Evolutionary conservation across 768 basidiomycete species (phyloP).

Genomic region (Fibroporia radiculosa): DNA sequence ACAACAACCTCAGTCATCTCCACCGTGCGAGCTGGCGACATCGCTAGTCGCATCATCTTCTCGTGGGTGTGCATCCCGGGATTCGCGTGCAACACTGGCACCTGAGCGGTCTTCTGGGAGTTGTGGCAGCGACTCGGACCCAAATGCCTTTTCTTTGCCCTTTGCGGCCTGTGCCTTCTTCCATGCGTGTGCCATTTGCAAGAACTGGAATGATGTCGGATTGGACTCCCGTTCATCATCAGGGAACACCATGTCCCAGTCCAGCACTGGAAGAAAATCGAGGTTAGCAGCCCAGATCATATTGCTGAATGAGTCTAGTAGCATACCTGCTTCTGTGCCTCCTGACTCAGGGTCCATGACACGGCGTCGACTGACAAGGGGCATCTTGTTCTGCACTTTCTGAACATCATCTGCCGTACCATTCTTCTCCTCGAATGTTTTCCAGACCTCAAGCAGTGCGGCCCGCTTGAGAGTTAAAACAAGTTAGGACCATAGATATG

Average conservation of each 20-base stretch:
- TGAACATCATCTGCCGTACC: constrained; percentile 67
- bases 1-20: too few species aligned
- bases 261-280: constrained; percentile 30
- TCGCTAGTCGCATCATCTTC: constrained; percentile 38
- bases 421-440: constrained; percentile 79
- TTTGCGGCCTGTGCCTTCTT: constrained; percentile 46
- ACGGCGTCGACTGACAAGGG: constrained; percentile 65
- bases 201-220: constrained; percentile 90
- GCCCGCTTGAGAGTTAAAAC: constrained; percentile 56
- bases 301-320: not conserved
- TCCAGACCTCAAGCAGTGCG: constrained; percentile 91
- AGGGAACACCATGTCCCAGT: constrained; percentile 92
- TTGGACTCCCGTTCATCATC: constrained; percentile 95
- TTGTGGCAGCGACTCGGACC: constrained; percentile 1
- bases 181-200: constrained; percentile 95
- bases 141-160: constrained; percentile 10
- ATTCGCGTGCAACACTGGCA: not conserved
- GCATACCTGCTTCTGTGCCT: constrained; percentile 61
- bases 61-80: constrained; percentile 9
- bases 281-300: not conserved
- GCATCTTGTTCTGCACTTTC: constrained; percentile 90
- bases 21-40: constrained; percentile 48
- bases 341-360: constrained; percentile 74
- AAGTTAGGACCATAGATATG: not conserved
- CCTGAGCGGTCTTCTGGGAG: not conserved